phyloP scores from a whole-genome alignment of 805 yeast genomes.

The Pichia scutulata region DNA sequence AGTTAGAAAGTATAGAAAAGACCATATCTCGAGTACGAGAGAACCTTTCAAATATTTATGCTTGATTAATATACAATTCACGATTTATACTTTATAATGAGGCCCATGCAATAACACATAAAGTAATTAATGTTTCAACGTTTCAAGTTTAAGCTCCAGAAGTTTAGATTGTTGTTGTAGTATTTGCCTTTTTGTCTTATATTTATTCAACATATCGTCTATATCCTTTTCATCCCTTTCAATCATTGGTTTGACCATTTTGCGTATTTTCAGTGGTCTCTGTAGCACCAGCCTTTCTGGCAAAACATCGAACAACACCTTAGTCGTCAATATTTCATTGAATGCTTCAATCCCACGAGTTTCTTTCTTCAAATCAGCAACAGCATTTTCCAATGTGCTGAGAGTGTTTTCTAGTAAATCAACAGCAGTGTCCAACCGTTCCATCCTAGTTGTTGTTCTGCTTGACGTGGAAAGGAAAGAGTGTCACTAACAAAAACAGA shows the following conservation, averaged over 20 bases:
- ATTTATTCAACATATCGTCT: not conserved
- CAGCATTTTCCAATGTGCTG: conserved; percentile 3
- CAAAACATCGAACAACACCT: conserved; percentile 12
- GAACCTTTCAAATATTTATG: conserved; percentile 10
- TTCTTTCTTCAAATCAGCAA: not conserved
- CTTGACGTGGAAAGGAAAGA: not conserved
- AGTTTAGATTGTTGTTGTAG: conserved; percentile 10
- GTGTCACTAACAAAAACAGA: too few species aligned
- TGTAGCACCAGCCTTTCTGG: conserved; percentile 10
- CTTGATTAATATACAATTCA: not conserved
- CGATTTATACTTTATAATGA: too few species aligned
- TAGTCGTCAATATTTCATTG: not conserved
- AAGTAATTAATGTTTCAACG: not conserved
- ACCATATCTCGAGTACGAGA: conserved; percentile 29
- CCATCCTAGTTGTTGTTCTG: not conserved
- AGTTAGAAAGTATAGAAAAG: conserved; percentile 54
- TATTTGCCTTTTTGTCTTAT: conserved; percentile 4
- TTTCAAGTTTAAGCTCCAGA: conserved; percentile 11
- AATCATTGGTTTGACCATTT: conserved; percentile 10
- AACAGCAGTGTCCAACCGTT: not conserved
- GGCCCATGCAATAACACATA: too few species aligned
- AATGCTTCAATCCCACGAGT: conserved; percentile 3
- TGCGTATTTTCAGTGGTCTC: conserved; percentile 3
- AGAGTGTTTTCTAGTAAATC: conserved; percentile 1
- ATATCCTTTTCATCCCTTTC: conserved; percentile 5